Conservation (phyloP, 345 rosid genomes). For the Eucalyptus pauciflora region DNA sequence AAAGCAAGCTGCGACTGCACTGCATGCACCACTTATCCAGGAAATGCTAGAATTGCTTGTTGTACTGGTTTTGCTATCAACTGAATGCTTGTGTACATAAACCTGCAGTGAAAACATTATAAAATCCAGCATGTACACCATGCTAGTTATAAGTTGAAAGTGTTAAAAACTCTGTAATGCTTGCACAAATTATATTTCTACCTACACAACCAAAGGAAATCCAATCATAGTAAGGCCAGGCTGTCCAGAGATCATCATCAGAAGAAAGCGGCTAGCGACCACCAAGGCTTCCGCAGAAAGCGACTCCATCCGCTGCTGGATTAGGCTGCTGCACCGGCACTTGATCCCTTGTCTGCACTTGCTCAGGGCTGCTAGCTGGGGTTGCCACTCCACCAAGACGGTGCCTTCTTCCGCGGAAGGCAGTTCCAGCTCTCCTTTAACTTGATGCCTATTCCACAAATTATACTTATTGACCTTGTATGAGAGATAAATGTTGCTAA, state of each 20-base stretch:
- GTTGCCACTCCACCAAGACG: constrained; percentile 7
- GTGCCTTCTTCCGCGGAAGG: constrained; percentile 41
- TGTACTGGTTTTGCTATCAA: background rate
- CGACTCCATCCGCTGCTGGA: background rate
- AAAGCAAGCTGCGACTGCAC: background rate
- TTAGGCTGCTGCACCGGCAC: background rate
- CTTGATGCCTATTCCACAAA: no score
- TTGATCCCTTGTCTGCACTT: background rate
- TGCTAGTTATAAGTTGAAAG: background rate
- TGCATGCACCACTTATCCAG: background rate
- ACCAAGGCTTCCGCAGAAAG: background rate
- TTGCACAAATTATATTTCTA: background rate
- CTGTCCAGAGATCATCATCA: background rate
- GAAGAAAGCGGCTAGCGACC: background rate
- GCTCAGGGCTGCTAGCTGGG: background rate
- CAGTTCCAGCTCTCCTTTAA: constrained; percentile 14
- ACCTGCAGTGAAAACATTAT: background rate
- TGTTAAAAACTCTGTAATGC: background rate
- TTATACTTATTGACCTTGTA: background rate
- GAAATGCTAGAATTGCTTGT: background rate
- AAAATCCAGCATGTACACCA: background rate
- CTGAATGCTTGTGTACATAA: background rate
- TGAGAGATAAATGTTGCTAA: background rate
- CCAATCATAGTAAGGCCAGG: background rate
- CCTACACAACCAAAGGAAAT: background rate